These are phyloP conservation scores for Cruciata laevipes DNA, from an alignment of 257 asterid genomes.

Conservation along the genomic window DNA sequence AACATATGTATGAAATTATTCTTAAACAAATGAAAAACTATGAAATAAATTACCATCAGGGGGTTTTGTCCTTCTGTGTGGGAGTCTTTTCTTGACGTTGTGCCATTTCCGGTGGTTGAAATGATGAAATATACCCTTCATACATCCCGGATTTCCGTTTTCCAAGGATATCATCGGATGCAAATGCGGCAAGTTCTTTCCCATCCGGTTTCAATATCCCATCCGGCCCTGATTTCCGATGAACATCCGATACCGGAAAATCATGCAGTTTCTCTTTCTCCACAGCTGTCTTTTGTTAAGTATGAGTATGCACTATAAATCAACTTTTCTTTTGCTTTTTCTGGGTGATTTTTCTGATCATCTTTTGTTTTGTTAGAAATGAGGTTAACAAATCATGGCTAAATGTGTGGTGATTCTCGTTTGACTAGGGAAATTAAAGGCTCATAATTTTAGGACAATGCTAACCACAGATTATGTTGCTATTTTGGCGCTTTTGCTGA, in stretches of 20 bases:
- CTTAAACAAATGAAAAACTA: no score
- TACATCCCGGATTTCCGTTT: constrained; percentile 46
- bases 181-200: constrained; percentile 33
- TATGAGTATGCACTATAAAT: not conserved
- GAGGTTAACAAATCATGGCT: not conserved
- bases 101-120: constrained; percentile 42
- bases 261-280: no score
- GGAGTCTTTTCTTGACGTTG: constrained; percentile 47
- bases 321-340: no score
- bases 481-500: not conserved
- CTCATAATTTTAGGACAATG: not conserved
- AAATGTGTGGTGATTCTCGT: not conserved
- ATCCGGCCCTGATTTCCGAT: not conserved
- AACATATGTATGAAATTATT: no score
- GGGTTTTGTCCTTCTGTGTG: constrained; percentile 34
- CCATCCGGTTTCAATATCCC: constrained; percentile 21
- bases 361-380: not conserved
- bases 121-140: constrained; percentile 56
- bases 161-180: constrained; percentile 21
- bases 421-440: not conserved
- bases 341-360: not conserved
- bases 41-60: constrained; percentile 23
- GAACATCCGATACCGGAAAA: not conserved
- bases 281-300: not conserved
- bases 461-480: not conserved